phyloP scores from a whole-genome alignment of 2,329 filamentous ascomycete genomes.

The Epichloe sibirici region DNA sequence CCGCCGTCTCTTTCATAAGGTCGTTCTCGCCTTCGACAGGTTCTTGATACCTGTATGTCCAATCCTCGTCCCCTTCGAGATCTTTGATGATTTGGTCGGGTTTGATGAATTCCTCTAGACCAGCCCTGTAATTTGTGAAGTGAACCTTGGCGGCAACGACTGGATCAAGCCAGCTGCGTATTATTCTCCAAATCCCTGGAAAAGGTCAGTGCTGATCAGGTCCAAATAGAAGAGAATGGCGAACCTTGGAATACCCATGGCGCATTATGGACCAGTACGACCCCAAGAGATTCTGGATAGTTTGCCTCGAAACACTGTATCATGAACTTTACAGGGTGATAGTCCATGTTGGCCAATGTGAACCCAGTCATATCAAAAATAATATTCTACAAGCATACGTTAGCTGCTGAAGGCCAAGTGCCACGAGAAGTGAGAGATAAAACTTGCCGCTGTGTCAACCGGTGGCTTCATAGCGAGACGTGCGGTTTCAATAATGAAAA shows the following conservation, averaged over 20 bases:
- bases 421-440: background rate
- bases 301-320: slow-evolving; percentile 99
- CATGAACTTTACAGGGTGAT: slow-evolving; percentile 95
- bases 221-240: slow-evolving; percentile 11
- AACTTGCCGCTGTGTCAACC: slow-evolving; percentile 79
- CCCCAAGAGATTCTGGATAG: slow-evolving; percentile 84
- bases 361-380: slow-evolving; percentile 96
- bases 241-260: slow-evolving; percentile 92
- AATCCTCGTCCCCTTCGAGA: slow-evolving; percentile 76
- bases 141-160: slow-evolving; percentile 91
- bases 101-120: slow-evolving; percentile 67
- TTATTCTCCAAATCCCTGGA: slow-evolving; percentile 85
- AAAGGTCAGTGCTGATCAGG: slow-evolving; percentile 3
- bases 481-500: slow-evolving; percentile 91
- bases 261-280: slow-evolving; percentile 86
- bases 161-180: slow-evolving; percentile 90
- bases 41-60: slow-evolving; percentile 73
- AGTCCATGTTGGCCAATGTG: slow-evolving; percentile 95
- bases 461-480: slow-evolving; percentile 68
- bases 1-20: slow-evolving; percentile 52
- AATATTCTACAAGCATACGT: slow-evolving; percentile 49
- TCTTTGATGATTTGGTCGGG: slow-evolving; percentile 63
- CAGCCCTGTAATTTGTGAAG: slow-evolving; percentile 73
- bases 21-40: slow-evolving; percentile 66
- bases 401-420: background rate